These are phyloP conservation scores for Arthroderma sp. DNA, from an alignment of 2,329 filamentous ascomycete genomes.

Conservation along the genomic window DNA sequence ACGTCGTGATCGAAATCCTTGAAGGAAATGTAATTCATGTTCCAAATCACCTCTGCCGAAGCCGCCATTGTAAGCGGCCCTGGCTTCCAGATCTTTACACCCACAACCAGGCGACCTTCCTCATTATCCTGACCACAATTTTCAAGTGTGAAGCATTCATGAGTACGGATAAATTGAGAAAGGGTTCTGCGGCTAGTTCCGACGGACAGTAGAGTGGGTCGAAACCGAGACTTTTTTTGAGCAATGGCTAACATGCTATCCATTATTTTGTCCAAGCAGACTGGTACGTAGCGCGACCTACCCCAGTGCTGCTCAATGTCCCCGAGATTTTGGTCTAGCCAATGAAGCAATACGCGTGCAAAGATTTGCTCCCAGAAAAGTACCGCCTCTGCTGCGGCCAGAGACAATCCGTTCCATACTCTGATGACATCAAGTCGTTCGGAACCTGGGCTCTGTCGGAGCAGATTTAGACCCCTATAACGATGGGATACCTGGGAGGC, in stretches of 20 bases:
- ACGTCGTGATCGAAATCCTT: constrained; percentile 1
- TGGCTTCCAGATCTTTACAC: constrained; percentile 1
- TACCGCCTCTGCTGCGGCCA: constrained; percentile 11
- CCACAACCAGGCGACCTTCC: constrained; percentile 1
- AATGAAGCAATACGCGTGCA: neutral
- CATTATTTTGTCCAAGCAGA: too few species aligned
- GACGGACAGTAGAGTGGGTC: too few species aligned
- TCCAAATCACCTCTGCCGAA: constrained; percentile 6
- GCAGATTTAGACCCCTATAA: constrained; percentile 1
- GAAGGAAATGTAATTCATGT: constrained; percentile 7
- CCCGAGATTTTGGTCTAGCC: too few species aligned
- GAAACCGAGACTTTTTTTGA: too few species aligned
- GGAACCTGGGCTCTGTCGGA: constrained; percentile 15
- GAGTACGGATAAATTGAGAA: constrained; percentile 9
- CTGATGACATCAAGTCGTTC: constrained; percentile 7
- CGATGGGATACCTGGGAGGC: neutral
- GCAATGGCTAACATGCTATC: too few species aligned
- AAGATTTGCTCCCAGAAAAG: constrained; percentile 12
- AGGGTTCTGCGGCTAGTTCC: neutral
- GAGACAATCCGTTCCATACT: constrained; percentile 14
- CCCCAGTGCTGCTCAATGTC: too few species aligned
- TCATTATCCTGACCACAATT: too few species aligned
- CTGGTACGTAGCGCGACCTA: too few species aligned
- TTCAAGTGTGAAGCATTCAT: constrained; percentile 9
- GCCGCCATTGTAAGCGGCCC: too few species aligned